phyloP scores from a whole-genome alignment of 2,329 filamentous ascomycete species.

The Neofusicoccum cordaticola region DNA sequence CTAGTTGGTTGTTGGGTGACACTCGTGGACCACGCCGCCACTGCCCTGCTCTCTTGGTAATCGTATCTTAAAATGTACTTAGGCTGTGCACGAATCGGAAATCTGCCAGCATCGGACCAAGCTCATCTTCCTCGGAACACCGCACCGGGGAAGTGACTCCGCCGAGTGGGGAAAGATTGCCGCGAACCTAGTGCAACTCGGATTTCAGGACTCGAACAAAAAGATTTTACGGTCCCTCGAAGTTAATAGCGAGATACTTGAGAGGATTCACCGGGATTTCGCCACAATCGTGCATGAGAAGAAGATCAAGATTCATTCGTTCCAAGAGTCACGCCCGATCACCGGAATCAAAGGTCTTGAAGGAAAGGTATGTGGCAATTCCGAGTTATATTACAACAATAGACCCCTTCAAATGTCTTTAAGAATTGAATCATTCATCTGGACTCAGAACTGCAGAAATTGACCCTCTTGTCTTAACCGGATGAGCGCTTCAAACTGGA shows the following conservation, averaged over 20 bases:
- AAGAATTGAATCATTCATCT: no score
- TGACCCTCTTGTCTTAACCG: no score
- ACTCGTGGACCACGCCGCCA: no score
- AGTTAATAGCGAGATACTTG: slow-evolving; percentile 37
- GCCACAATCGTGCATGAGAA: slow-evolving; percentile 24
- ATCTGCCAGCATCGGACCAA: slow-evolving; percentile 27
- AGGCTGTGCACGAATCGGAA: slow-evolving; percentile 35
- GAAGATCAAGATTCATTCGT: slow-evolving; percentile 39
- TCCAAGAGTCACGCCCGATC: slow-evolving; percentile 28
- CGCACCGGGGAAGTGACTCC: slow-evolving; percentile 35
- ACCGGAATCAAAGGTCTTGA: slow-evolving; percentile 35
- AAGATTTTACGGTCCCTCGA: slow-evolving; percentile 31
- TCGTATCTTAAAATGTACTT: neutral
- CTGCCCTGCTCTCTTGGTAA: neutral
- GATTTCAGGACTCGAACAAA: slow-evolving; percentile 37
- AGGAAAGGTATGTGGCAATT: slow-evolving; percentile 28
- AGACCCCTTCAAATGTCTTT: slow-evolving; percentile 1
- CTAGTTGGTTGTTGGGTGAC: no score
- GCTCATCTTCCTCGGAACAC: slow-evolving; percentile 41
- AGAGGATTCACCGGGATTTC: slow-evolving; percentile 40
- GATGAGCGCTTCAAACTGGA: no score
- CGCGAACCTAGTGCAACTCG: slow-evolving; percentile 32
- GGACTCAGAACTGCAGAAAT: no score
- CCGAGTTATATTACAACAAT: no score
- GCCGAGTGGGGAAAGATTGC: slow-evolving; percentile 36